Conservation (phyloP, 306 rosid genomes). For the Betula pendula region DNA sequence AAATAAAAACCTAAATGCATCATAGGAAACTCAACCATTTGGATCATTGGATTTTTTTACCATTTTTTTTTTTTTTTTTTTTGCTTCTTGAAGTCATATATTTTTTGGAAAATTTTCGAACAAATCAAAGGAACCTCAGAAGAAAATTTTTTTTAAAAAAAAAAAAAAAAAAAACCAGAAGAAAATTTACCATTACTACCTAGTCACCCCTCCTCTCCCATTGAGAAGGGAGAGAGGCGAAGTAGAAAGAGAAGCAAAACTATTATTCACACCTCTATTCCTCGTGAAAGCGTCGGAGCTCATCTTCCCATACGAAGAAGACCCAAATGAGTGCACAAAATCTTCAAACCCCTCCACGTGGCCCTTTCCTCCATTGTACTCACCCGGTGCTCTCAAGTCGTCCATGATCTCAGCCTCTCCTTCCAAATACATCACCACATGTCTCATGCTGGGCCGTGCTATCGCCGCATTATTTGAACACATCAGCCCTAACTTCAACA, state of each 20-base stretch:
- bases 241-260: slow-evolving; percentile 40
- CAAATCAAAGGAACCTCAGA: background rate
- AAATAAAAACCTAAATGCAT: no score
- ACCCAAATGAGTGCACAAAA: slow-evolving; percentile 54
- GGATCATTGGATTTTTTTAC: no score
- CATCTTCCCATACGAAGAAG: slow-evolving; percentile 56
- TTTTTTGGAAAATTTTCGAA: no score
- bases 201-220: slow-evolving; percentile 40
- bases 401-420: slow-evolving; percentile 54
- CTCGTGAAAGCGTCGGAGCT: slow-evolving; percentile 43
- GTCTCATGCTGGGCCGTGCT: slow-evolving; percentile 66
- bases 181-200: background rate
- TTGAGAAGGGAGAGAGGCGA: slow-evolving; percentile 52
- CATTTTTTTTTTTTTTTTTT: no score
- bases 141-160: no score
- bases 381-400: slow-evolving; percentile 41
- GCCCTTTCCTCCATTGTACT: slow-evolving; percentile 18
- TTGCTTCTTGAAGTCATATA: no score
- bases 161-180: slow-evolving; percentile 1
- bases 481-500: slow-evolving; percentile 66
- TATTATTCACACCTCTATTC: slow-evolving; percentile 39
- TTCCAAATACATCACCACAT: slow-evolving; percentile 61
- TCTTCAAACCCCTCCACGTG: slow-evolving; percentile 63
- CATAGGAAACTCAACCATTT: no score
- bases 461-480: slow-evolving; percentile 52